Evolutionary conservation across 1,284 basidiomycete genomes (phyloP), one percentile per base, ranked within the genome.

Genomic region (Pseudozyma pruni): DNA sequence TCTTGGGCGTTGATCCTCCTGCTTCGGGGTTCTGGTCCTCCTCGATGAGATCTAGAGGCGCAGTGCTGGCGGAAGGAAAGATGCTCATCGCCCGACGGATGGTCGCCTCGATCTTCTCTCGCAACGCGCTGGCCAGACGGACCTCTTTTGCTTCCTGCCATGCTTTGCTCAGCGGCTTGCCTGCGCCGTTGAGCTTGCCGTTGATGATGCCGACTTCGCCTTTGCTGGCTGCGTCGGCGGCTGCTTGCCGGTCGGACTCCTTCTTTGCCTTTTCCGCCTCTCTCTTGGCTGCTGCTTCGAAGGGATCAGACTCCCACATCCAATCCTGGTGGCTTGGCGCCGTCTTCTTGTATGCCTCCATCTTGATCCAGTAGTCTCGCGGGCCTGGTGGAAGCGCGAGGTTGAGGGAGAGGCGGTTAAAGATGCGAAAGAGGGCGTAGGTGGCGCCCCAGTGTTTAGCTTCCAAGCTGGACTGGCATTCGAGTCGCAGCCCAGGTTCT

Each of bases 31-130:
- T 46, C 44, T 52, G 48, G 10, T 53, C 74, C 20, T 69, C 64
- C 25, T 68, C 69, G 13, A 48, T 59, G n/a, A 62, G 40, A 33
- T 72, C 57, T 42, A 59, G 55, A n/a, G 69, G 69, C 13, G 56
- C 49, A 7, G 59, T 44, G 56, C 56, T 56, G 33, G 72, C 66
- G 10, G 62, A 51, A 4, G 68, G 75, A 20, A 76, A 70, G 34
- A 70, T 62, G 40, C 53, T 57, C 38, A 85, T 67, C n/a, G 89
- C 91, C 86, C 89, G 87, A 80, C 90, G 90, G n/a, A 95, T 88
- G 0, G 89, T 88, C 20, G 87, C 87, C 83, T 97, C 93, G 7
- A 94, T 91, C 53, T 89, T 84, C 66, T 93, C 92, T 34, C 94
- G 86, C 53, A 96, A 84, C 11, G 84, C 83, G 19, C 85, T 86